Conservation (phyloP, 306 rosid species). For the Rosa multiflora region DNA sequence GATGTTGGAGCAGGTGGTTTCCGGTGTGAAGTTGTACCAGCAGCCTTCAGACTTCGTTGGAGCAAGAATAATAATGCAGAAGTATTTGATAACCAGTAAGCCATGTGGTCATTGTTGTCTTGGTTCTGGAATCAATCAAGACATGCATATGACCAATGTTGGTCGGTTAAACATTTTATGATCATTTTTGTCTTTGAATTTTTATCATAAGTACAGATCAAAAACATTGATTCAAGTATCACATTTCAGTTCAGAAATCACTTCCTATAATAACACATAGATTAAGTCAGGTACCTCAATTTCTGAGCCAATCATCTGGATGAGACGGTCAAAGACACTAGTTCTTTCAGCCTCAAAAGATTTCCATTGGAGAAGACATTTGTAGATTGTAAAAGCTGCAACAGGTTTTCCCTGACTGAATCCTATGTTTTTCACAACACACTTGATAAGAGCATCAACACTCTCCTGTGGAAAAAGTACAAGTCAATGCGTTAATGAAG, state of each 20-base stretch:
- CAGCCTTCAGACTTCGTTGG: conserved; percentile 80
- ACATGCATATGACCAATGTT: conserved; percentile 11
- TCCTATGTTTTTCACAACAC: conserved; percentile 81
- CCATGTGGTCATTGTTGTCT: conserved; percentile 91
- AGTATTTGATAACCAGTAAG: conserved; percentile 95
- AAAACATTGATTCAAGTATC: background rate
- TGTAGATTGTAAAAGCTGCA: conserved; percentile 96
- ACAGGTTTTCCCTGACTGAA: conserved; percentile 93
- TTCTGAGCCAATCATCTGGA: conserved; percentile 98
- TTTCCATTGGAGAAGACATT: conserved; percentile 98
- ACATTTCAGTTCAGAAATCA: background rate
- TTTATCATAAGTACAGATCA: background rate
- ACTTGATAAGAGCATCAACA: conserved; percentile 87
- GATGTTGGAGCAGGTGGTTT: conserved; percentile 89
- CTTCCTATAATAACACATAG: conserved; percentile 12
- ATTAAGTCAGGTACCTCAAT: conserved; percentile 67
- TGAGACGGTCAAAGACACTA: conserved; percentile 98
- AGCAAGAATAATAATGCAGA: conserved; percentile 89
- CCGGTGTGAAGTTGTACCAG: conserved; percentile 60
- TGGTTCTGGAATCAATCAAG: conserved; percentile 65
- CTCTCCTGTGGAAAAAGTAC: conserved; percentile 63
- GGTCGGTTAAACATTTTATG: background rate
- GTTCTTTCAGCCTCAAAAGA: conserved; percentile 99
- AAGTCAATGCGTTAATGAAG: conserved; percentile 22
- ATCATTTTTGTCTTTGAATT: background rate